Percentiles rank a stretch among this genome's conserved stretches.
phyloP scores from a whole-genome alignment of 2,329 filamentous ascomycete genomes.

The Diplodia sapinea region DNA sequence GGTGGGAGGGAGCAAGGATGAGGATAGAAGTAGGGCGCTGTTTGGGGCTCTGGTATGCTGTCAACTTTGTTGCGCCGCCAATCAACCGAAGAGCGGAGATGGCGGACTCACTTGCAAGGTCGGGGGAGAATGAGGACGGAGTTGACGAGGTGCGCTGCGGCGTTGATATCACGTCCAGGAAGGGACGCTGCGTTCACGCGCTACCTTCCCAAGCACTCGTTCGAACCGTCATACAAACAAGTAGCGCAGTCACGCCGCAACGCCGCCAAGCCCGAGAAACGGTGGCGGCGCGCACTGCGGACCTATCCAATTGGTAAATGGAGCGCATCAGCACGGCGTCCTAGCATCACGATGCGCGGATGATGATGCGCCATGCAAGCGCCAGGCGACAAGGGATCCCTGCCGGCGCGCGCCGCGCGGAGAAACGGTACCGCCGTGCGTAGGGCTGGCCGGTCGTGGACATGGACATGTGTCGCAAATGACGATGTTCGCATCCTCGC shows the following conservation, averaged over 20 bases:
- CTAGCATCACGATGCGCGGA: background rate
- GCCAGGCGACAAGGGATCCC: conserved; percentile 1
- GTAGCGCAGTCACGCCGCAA: conserved; percentile 3
- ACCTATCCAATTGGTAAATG: background rate
- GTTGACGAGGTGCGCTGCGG: background rate
- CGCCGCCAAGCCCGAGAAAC: background rate
- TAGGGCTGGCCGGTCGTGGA: conserved; percentile 29
- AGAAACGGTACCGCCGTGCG: conserved; percentile 16
- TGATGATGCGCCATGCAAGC: background rate
- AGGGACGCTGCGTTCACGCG: background rate
- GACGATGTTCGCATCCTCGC: conserved; percentile 7
- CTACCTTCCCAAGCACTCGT: background rate
- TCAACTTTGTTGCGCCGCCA: background rate
- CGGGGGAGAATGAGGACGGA: background rate
- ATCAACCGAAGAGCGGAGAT: background rate
- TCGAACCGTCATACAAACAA: conserved; percentile 20
- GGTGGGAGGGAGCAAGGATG: background rate
- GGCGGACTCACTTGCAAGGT: background rate
- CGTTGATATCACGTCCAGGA: background rate
- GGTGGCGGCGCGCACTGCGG: background rate
- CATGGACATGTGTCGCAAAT: conserved; percentile 26
- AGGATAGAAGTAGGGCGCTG: no score
- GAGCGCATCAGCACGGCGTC: background rate
- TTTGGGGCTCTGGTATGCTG: background rate
- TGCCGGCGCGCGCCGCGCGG: conserved; percentile 4